Conservation (phyloP, 2,329 filamentous ascomycete species). For the Thermothelomyces thermophilus region DNA sequence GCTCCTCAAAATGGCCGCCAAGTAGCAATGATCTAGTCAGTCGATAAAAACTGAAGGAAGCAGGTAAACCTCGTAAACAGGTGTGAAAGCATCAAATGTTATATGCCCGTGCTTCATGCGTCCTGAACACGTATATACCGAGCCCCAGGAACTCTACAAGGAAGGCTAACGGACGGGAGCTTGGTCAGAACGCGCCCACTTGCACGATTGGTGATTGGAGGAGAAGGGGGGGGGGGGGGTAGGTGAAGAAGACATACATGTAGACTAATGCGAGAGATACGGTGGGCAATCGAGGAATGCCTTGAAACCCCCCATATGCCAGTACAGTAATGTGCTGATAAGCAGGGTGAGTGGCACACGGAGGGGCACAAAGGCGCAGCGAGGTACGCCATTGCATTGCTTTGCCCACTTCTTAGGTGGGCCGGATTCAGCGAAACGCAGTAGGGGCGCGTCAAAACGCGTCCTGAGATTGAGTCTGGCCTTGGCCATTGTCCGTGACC, state of each 20-base stretch:
- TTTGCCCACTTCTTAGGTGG: background rate
- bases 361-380: background rate
- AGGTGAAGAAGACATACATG: background rate
- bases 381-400: background rate
- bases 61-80: background rate
- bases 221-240: too few relatives aligned
- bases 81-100: background rate
- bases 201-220: constrained; percentile 9
- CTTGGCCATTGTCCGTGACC: background rate
- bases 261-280: constrained; percentile 16
- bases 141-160: background rate
- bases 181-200: constrained; percentile 2
- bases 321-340: background rate
- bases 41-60: background rate
- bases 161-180: background rate
- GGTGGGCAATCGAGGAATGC: constrained; percentile 9
- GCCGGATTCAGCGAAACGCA: constrained; percentile 9
- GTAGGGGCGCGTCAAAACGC: background rate
- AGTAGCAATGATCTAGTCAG: background rate
- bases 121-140: too few relatives aligned
- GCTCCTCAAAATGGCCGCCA: background rate
- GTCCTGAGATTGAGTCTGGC: constrained; percentile 8
- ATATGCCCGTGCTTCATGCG: constrained; percentile 4
- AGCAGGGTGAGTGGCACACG: background rate
- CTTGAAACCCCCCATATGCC: constrained; percentile 8